Base-by-base conservation (phyloP, 2,329 filamentous ascomycete genomes). In the Hortaea werneckii region DNA sequence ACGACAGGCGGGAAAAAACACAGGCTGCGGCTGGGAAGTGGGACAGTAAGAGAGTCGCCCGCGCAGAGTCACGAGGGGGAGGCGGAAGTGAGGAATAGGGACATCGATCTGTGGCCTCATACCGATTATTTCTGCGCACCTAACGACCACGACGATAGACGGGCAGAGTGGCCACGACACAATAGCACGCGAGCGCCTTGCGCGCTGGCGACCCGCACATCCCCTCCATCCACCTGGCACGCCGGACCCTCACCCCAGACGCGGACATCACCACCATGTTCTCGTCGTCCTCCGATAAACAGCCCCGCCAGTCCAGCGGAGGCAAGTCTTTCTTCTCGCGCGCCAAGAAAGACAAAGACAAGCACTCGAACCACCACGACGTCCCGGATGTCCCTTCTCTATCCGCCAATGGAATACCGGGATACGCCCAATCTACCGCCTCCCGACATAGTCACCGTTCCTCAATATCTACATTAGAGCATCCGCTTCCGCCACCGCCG, bases 241-340 rank as follows among this genome's bases (percentile, higher is more conserved):
- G 30, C 30, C 30, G 30, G 30, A 34, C 30, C n/a, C n/a, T n/a
- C n/a, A n/a, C n/a, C n/a, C n/a, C n/a, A n/a, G n/a, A n/a, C n/a
- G n/a, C n/a, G n/a, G n/a, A n/a, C n/a, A 34, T 7, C 30, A 34
- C 30, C 30, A 50, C 45, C 42, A 63, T 64, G 62, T 64, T 63
- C 51, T 64, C 62, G 7, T n/a, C n/a, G n/a, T n/a, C n/a, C 41
- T 55, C 52, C 49, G 75, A 83, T 72, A 83, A 86, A 72, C 88
- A 89, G 71, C 76, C 83, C 60, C 81, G 85, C 67, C 85, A 90
- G 73, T 87, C 85, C 54, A 88, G 86, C 61, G 83, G 81, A 63
- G 77, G 80, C 63, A 83, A 83, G 64, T 87, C 83, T n/a, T 87
- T 95, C 73, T 95, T 95, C 72, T 88, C 87, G 60, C 80, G 88